A percentile compares a stretch with the other conserved stretches of the same genome.
Conservation (phyloP, 441 rosid species). For the Jatropha multifida region DNA sequence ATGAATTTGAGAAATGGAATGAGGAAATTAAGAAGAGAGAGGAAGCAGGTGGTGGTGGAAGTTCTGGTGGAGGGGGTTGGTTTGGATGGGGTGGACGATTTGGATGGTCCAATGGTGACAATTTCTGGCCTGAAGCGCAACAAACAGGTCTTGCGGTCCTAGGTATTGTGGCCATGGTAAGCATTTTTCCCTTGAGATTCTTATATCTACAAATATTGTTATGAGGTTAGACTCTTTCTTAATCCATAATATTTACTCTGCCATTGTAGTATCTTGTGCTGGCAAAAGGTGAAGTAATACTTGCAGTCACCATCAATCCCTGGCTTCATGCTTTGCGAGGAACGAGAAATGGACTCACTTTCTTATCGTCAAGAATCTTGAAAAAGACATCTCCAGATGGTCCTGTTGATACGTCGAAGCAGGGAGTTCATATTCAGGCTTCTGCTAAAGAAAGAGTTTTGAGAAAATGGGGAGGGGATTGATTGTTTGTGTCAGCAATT, state of each 20-base stretch:
- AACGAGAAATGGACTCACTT: constrained; percentile 51
- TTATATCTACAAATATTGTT: background rate
- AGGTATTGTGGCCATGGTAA: constrained; percentile 68
- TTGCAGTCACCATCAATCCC: constrained; percentile 71
- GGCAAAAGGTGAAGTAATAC: constrained; percentile 69
- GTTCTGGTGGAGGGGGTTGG: constrained; percentile 79
- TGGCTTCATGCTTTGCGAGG: constrained; percentile 67
- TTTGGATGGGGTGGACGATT: constrained; percentile 75
- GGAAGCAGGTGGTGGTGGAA: constrained; percentile 69
- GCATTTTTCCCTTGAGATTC: constrained; percentile 23
- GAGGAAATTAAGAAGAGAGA: constrained; percentile 82
- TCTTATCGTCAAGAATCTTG: constrained; percentile 47
- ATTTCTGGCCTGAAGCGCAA: constrained; percentile 77
- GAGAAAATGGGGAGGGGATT: constrained; percentile 81
- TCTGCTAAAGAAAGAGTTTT: constrained; percentile 79
- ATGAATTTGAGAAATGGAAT: constrained; percentile 79
- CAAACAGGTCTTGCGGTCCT: constrained; percentile 60
- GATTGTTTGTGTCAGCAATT: constrained; percentile 23
- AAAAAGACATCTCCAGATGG: constrained; percentile 28
- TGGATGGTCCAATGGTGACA: constrained; percentile 77
- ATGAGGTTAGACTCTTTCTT: background rate
- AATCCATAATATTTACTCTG: constrained; percentile 20
- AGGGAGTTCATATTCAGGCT: constrained; percentile 32
- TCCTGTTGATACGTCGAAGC: constrained; percentile 31
- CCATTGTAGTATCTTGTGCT: constrained; percentile 60